phyloP scores from a whole-genome alignment of 1,139 yeast genomes.

The Sugiyamaella castrensis region DNA sequence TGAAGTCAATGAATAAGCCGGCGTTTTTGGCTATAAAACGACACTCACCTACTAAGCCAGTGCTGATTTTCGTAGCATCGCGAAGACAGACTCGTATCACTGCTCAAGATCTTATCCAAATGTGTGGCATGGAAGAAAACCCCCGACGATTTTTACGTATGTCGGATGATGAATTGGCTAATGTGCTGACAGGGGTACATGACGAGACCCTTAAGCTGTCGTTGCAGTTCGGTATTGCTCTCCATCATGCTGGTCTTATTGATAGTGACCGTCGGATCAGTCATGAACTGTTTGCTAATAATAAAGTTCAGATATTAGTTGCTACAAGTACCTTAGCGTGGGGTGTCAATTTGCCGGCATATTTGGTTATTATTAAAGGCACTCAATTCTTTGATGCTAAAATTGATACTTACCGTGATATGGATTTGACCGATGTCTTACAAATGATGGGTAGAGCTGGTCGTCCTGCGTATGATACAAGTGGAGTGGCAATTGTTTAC shows the following conservation, averaged over 20 bases:
- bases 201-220: slow-evolving; percentile 86
- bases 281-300: slow-evolving; percentile 78
- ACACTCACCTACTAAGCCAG: slow-evolving; percentile 92
- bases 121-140: slow-evolving; percentile 92
- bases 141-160: slow-evolving; percentile 83
- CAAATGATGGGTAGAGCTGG: slow-evolving; percentile 97
- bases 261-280: slow-evolving; percentile 86
- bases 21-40: slow-evolving; percentile 95
- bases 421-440: slow-evolving; percentile 88
- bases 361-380: slow-evolving; percentile 88
- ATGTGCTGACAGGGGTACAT: slow-evolving; percentile 62
- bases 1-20: slow-evolving; percentile 98
- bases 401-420: slow-evolving; percentile 74
- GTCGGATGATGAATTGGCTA: slow-evolving; percentile 69
- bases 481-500: slow-evolving; percentile 92
- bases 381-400: slow-evolving; percentile 85
- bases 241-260: slow-evolving; percentile 96
- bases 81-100: slow-evolving; percentile 96
- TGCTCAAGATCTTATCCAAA: slow-evolving; percentile 85
- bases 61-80: slow-evolving; percentile 91
- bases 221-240: slow-evolving; percentile 91
- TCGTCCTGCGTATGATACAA: slow-evolving; percentile 93
- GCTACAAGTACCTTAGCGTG: slow-evolving; percentile 97
- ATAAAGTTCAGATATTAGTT: slow-evolving; percentile 82
- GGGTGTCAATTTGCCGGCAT: slow-evolving; percentile 97